A percentile compares a stretch with the other conserved stretches of the same genome.
phyloP scores from a whole-genome alignment of 148 eudicot genomes.

The Chenopodium formosanum region DNA sequence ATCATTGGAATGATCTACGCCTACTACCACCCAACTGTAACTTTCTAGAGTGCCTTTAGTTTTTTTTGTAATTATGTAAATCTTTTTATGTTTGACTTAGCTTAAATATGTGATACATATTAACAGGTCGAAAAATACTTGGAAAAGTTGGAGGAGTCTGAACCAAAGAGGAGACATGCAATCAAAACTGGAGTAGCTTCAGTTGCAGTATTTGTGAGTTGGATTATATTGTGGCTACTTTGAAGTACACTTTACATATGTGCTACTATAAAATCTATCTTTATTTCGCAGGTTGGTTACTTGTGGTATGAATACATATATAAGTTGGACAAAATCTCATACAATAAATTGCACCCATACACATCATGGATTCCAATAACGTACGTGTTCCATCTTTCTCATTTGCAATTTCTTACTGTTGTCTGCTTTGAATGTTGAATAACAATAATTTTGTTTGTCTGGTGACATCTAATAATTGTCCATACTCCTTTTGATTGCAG shows the following conservation, averaged over 20 bases:
- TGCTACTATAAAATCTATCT: background rate
- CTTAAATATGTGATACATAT: constrained; percentile 4
- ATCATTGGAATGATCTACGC: constrained; percentile 97
- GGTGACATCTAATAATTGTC: constrained; percentile 5
- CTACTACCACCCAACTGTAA: constrained; percentile 87
- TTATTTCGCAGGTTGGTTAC: constrained; percentile 77
- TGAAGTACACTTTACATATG: background rate
- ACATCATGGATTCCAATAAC: constrained; percentile 99
- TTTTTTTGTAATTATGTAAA: no score
- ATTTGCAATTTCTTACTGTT: background rate
- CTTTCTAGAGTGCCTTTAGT: constrained; percentile 15
- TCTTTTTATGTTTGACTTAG: background rate
- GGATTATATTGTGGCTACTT: constrained; percentile 16
- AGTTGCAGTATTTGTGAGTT: constrained; percentile 59
- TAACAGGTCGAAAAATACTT: constrained; percentile 84
- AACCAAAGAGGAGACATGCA: constrained; percentile 62
- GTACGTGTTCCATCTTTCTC: constrained; percentile 39
- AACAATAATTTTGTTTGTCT: background rate
- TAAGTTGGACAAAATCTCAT: constrained; percentile 86
- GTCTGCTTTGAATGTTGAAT: background rate
- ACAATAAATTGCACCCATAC: constrained; percentile 95
- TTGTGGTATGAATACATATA: constrained; percentile 90
- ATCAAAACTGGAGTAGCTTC: constrained; percentile 69
- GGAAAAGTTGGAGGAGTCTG: constrained; percentile 93
- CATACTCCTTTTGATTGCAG: constrained; percentile 43